Percentiles rank a stretch among this genome's conserved stretches.
phyloP scores from a whole-genome alignment of 148 eudicot species.

The Cornus florida region DNA sequence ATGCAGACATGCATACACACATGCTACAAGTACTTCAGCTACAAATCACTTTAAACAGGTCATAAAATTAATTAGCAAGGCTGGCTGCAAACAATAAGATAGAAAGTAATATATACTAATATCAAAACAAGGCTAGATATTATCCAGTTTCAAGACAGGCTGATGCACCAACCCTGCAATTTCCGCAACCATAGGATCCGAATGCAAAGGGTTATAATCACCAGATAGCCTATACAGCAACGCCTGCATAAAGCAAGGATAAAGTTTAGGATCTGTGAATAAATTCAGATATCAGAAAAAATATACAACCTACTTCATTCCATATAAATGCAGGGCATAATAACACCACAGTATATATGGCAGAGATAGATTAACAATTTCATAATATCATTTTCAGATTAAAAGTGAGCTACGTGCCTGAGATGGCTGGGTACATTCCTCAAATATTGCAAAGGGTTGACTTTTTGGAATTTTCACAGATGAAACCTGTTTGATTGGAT shows the following conservation, averaged over 20 bases:
- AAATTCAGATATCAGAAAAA: not conserved
- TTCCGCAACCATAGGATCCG: conserved; percentile 76
- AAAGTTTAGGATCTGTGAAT: conserved; percentile 5
- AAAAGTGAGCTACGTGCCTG: conserved; percentile 52
- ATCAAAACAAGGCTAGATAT: not conserved
- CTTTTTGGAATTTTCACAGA: conserved; percentile 61
- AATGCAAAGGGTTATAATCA: conserved; percentile 93
- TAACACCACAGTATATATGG: not conserved
- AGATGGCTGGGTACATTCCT: conserved; percentile 81
- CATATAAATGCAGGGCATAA: not conserved
- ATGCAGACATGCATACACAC: not conserved
- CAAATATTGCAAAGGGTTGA: conserved; percentile 71
- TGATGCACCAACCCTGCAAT: conserved; percentile 62
- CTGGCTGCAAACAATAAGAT: no score
- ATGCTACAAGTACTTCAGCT: no score
- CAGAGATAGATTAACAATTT: not conserved
- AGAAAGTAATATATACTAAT: not conserved
- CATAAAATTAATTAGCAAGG: no score
- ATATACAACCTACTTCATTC: not conserved
- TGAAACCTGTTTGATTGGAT: conserved; percentile 42
- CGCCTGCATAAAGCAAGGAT: conserved; percentile 56
- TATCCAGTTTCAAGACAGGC: not conserved
- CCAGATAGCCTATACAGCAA: conserved; percentile 95
- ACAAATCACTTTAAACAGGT: no score
- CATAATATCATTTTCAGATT: conserved; percentile 1